Base-by-base conservation (phyloP, 371 early-diverging fungal genomes). In the Mortierella sp. region DNA sequence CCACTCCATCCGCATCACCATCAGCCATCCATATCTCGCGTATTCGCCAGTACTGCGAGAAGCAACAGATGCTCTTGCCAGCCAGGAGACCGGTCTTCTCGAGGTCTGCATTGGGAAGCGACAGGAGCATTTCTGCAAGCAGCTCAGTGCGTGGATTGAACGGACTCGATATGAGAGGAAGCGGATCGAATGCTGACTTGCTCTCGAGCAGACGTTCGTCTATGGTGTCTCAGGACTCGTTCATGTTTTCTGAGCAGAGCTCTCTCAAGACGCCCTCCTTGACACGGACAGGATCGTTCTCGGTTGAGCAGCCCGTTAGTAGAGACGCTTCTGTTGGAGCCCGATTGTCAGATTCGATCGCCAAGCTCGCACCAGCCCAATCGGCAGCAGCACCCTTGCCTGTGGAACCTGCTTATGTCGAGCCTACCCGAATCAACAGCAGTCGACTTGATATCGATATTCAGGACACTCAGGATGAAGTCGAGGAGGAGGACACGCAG, bases 1-100 rank as follows among this genome's bases (percentile, higher is more conserved):
- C 79, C 4, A 72, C 78, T 10, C 72, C 80, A n/a, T 56, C 78
- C 29, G 35, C 72, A 14, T 80, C 84, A 32, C 78, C 81, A 21
- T 81, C 84, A 0, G 71, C 83, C 18, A 71, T 71, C 32, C 71
- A 84, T 65, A 70, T 81, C 24, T 80, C 81, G 4, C 75, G 82
- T 46, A 85, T 85, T 38, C 82, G 86, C 6, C 86, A 85, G 68
- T 85, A 85, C 68, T 85, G 86, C 49, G 86, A 85, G 55, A 85
- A 79, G 70, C 86, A 85, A n/a, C 86, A 85, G n/a, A 71, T 77
- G 14, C 81, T 85, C 29, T 70, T 85, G 72, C 86, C 86, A n/a
- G 48, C 86, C n/a, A 75, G 86, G 60, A 76, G 86, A 65, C 77
- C 86, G 11, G 82, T 85, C 60, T 85, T 85, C 65, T 85, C 86